Conservation (phyloP, 2,329 filamentous ascomycete species). For the Cladosporium sp. region DNA sequence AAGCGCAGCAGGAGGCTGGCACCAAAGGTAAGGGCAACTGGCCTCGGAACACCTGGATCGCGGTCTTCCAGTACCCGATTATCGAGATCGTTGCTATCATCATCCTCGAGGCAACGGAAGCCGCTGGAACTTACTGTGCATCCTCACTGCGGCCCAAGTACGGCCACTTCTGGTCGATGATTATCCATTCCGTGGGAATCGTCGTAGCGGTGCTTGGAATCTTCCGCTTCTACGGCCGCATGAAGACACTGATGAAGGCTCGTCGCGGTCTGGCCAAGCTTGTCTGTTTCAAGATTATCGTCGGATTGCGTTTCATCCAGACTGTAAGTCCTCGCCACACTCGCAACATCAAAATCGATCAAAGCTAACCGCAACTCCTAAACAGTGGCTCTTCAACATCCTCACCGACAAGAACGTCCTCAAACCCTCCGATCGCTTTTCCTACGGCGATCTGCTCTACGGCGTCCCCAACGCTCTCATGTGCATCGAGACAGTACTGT, state of each 20-base stretch:
- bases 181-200: conserved; percentile 26
- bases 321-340: conserved; percentile 2
- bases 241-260: conserved; percentile 26
- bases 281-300: conserved; percentile 33
- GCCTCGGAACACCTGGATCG: conserved; percentile 28
- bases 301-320: conserved; percentile 32
- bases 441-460: conserved; percentile 31
- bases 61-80: conserved; percentile 34
- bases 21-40: conserved; percentile 21
- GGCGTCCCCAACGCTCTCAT: conserved; percentile 29
- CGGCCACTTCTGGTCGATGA: conserved; percentile 28
- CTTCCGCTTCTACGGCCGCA: conserved; percentile 28
- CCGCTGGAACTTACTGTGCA: conserved; percentile 28
- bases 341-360: too few relatives aligned
- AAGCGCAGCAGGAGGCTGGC: conserved; percentile 23
- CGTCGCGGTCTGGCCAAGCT: conserved; percentile 29
- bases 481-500: conserved; percentile 30
- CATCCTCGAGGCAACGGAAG: conserved; percentile 28
- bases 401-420: conserved; percentile 27
- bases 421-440: conserved; percentile 22
- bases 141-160: conserved; percentile 26
- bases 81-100: conserved; percentile 27
- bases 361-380: not conserved
- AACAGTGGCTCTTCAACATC: conserved; percentile 29
- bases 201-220: conserved; percentile 28